Evolutionary conservation across 345 rosid species (phyloP).

Genomic region (Turnera subulata): DNA sequence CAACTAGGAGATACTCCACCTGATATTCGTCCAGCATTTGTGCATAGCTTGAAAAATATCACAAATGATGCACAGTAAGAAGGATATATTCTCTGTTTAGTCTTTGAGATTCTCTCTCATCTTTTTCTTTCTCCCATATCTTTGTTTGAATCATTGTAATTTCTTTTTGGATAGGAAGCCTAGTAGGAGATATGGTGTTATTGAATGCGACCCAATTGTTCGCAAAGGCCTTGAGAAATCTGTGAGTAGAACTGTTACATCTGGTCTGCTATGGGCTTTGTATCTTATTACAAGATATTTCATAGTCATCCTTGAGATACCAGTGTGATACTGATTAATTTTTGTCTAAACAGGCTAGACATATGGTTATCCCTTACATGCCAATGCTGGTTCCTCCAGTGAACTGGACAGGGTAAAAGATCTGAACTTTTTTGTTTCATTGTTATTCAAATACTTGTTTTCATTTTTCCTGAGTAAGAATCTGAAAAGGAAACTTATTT

Average conservation of each 20-base stretch:
- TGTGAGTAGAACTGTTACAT: conserved; percentile 40
- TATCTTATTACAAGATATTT: conserved; percentile 28
- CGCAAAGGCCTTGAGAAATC: conserved; percentile 82
- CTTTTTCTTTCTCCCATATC: conserved; percentile 14
- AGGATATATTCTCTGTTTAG: too few relatives aligned
- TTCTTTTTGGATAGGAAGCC: conserved; percentile 46
- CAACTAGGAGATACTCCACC: conserved; percentile 72
- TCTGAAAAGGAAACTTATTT: background rate
- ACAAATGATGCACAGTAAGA: conserved; percentile 62
- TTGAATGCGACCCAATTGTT: conserved; percentile 85
- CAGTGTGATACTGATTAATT: conserved; percentile 19
- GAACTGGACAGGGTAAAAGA: conserved; percentile 91
- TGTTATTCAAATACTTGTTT: background rate
- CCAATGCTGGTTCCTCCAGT: conserved; percentile 93
- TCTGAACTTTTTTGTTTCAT: conserved; percentile 12
- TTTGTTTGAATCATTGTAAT: conserved; percentile 1
- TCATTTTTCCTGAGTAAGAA: too few relatives aligned
- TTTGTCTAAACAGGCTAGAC: conserved; percentile 71
- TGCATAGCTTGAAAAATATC: conserved; percentile 55
- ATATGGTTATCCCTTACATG: conserved; percentile 98
- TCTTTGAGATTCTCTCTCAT: conserved; percentile 2
- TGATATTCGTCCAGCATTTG: conserved; percentile 91
- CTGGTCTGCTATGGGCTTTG: background rate
- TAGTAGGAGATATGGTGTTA: conserved; percentile 86
- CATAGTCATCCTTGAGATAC: conserved; percentile 10